Conservation (phyloP, 805 yeast species). For the Cyberlindnera japonica region DNA sequence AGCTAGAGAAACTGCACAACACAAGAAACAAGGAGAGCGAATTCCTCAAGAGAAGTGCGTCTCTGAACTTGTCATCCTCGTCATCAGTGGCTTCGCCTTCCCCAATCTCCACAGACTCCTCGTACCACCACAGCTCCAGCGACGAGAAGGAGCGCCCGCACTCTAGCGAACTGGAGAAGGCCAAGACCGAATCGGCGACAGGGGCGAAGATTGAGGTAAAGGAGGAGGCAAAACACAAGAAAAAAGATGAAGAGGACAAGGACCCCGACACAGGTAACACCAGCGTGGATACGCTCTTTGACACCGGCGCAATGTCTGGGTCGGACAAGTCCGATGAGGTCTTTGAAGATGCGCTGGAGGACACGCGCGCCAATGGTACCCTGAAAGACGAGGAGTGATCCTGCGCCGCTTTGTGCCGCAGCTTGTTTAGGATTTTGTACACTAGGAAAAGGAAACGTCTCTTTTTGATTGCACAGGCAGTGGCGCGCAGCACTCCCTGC, state of each 20-base stretch:
- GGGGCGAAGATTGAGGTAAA: neutral
- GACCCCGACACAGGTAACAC: neutral
- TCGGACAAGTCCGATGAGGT: neutral
- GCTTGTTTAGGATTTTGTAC: neutral
- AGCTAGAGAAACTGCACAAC: conserved; percentile 33
- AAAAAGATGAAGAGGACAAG: neutral
- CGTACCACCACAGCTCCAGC: too few relatives aligned
- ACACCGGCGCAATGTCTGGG: neutral
- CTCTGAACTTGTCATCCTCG: conserved; percentile 1
- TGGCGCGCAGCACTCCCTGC: too few relatives aligned
- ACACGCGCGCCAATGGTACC: neutral
- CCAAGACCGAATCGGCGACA: too few relatives aligned
- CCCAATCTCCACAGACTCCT: neutral
- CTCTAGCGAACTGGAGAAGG: too few relatives aligned
- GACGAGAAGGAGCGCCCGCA: too few relatives aligned
- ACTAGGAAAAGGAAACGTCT: too few relatives aligned
- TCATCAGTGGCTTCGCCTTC: conserved; percentile 2
- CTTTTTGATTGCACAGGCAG: too few relatives aligned
- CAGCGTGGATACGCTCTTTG: neutral
- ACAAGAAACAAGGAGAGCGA: conserved; percentile 24
- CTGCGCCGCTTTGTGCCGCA: neutral
- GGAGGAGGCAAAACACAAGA: neutral
- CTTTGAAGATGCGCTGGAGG: neutral
- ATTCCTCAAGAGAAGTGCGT: conserved; percentile 15
- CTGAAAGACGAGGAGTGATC: neutral